A percentile compares a stretch with the other conserved stretches of the same genome.
Conservation (phyloP, 225 moss, liverwort and hornwort genomes). For the Pleurozium schreberi region DNA sequence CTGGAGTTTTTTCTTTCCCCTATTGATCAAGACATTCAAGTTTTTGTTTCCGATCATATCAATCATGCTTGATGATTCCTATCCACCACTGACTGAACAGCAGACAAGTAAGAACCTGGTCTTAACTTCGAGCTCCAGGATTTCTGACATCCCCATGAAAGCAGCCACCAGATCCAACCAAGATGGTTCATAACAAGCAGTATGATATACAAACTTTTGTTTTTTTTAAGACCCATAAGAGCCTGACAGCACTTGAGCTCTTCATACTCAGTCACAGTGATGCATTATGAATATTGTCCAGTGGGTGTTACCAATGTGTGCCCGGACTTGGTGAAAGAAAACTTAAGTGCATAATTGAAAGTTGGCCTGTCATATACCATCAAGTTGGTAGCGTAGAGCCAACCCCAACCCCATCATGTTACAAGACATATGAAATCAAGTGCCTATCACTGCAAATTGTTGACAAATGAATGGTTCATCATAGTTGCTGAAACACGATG, state of each 20-base stretch:
- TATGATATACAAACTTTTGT: background rate
- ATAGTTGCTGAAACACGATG: background rate
- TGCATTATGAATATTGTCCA: background rate
- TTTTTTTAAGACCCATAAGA: background rate
- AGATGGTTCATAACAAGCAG: background rate
- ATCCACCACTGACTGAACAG: background rate
- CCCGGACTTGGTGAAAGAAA: background rate
- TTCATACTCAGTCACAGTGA: background rate
- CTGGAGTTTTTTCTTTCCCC: background rate
- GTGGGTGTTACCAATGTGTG: background rate
- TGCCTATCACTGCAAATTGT: background rate
- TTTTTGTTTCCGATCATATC: background rate
- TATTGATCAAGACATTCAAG: background rate
- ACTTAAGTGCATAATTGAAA: background rate
- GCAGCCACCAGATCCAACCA: background rate
- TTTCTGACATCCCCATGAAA: background rate
- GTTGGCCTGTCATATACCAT: background rate
- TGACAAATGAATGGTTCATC: background rate
- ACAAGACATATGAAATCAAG: background rate
- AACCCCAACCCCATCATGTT: background rate
- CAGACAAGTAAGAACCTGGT: background rate
- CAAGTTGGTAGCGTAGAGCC: background rate
- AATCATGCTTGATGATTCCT: background rate
- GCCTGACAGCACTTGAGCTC: background rate
- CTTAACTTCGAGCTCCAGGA: background rate